Evolutionary conservation across 2,329 filamentous ascomycete genomes (phyloP), one percentile per base, ranked within the genome.

Genomic region (Penicillium aurantiogriseum): DNA sequence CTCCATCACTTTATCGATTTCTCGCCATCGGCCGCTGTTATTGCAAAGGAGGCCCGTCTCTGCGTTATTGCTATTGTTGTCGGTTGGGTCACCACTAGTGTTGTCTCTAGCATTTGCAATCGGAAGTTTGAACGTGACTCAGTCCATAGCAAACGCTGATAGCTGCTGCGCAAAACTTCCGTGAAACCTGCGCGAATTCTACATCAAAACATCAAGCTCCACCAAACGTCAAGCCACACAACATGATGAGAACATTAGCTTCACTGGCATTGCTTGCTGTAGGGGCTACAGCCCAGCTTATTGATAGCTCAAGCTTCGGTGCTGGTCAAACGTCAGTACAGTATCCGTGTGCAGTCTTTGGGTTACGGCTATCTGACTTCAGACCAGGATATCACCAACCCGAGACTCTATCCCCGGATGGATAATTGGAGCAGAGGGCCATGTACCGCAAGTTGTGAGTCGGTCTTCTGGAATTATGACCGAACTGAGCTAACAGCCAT

Each of bases 221-320:
- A 21, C 33, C 47, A 46, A 27, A 10, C 11, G 51, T 59, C 21
- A 50, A 60, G 59, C 48, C 21, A 49, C 55, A 59, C 60, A 56
- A 60, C 63, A 76, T 67, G 48, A 76, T 83, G 71, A 76, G 72
- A 61, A 67, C 74, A 45, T 65, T 77, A 57, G 70, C 72, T 61
- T 77, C 72, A 56, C 68, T 77, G 21, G 68, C 75, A n/a, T 63
- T 81, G 42, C 71, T 78, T 21, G 66, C 84, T 53, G 81, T 82
- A 58, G 74, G 79, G 46, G 79, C 78, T 36, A 80, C 83, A 52
- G 87, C 88, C 36, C 85, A 89, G 68, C 79, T 91, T 53, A 83
- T 91, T 69, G 88, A 86, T 64, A 85, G 87, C 68, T 82, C 91
- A 48, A 92, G 89, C 72, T 95, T 95, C 72, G 91, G 91, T 38